Percentiles rank a stretch among this genome's conserved stretches.
These are phyloP conservation scores for Phialemonium atrogriseum DNA, from an alignment of 2,329 filamentous ascomycete genomes.

Conservation along the genomic window DNA sequence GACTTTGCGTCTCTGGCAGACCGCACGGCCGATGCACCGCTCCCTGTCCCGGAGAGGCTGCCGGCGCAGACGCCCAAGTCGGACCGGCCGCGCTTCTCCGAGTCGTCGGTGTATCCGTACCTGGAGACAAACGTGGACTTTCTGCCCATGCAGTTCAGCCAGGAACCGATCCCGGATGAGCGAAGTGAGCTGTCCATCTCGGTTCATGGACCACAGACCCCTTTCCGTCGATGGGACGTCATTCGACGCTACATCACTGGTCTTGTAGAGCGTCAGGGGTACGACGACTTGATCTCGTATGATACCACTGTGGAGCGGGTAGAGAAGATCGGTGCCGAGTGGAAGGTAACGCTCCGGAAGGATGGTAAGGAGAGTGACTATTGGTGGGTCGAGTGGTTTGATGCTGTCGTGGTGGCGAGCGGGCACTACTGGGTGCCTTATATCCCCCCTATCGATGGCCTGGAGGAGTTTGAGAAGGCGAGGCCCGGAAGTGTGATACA, in stretches of 20 bases:
- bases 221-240: conserved; percentile 53
- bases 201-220: conserved; percentile 47
- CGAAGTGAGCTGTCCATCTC: conserved; percentile 30
- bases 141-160: conserved; percentile 50
- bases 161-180: conserved; percentile 39
- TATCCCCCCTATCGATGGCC: conserved; percentile 38
- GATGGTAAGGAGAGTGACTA: conserved; percentile 34
- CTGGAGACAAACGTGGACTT: conserved; percentile 58
- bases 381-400: conserved; percentile 57
- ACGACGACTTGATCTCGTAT: conserved; percentile 43
- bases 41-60: conserved; percentile 35
- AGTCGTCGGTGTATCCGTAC: conserved; percentile 53
- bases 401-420: conserved; percentile 51
- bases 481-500: conserved; percentile 43
- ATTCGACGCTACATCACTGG: conserved; percentile 45
- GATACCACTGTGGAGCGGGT: conserved; percentile 54
- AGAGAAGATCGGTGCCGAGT: conserved; percentile 40
- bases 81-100: conserved; percentile 39
- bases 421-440: conserved; percentile 55
- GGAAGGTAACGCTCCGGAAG: conserved; percentile 43
- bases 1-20: conserved; percentile 37
- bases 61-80: conserved; percentile 35
- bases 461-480: conserved; percentile 35
- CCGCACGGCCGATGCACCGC: conserved; percentile 39
- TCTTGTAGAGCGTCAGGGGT: conserved; percentile 43